Conservation (phyloP, 164 flowering plant genomes). For the Vitis rupestris region DNA sequence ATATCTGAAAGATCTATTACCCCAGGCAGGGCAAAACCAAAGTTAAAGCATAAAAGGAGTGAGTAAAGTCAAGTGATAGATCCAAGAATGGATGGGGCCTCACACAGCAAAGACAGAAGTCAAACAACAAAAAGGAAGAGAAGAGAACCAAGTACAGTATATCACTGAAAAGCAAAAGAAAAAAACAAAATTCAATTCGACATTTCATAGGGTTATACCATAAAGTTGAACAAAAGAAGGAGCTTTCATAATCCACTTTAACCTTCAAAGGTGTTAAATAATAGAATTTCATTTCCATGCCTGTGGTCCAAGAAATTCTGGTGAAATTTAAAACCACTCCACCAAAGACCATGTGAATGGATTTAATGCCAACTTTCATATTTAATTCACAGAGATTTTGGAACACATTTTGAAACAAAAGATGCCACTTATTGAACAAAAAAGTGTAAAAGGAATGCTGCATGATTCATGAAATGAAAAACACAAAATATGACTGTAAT, state of each 20-base stretch:
- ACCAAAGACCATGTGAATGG: slow-evolving; percentile 33
- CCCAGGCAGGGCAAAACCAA: no score
- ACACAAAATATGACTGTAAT: background rate
- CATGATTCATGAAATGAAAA: background rate
- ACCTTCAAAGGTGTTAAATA: slow-evolving; percentile 4
- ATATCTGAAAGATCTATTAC: no score
- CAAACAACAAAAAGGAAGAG: no score
- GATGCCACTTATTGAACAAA: background rate
- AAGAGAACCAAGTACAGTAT: no score
- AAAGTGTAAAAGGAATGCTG: background rate
- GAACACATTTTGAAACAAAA: background rate
- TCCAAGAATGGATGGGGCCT: no score
- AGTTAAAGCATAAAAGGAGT: no score
- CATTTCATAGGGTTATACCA: no score
- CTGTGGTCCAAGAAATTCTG: slow-evolving; percentile 23
- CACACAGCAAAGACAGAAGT: no score
- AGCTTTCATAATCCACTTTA: background rate
- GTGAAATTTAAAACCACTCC: slow-evolving; percentile 11
- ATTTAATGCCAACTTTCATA: slow-evolving; percentile 31
- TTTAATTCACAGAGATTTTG: slow-evolving; percentile 8
- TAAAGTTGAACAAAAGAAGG: background rate
- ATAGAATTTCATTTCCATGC: slow-evolving; percentile 1
- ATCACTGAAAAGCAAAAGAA: no score
- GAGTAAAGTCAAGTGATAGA: no score
- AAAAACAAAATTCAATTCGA: no score